These are phyloP conservation scores for Umbelopsis sp. DNA, from an alignment of 371 early-diverging fungal genomes.

Conservation along the genomic window DNA sequence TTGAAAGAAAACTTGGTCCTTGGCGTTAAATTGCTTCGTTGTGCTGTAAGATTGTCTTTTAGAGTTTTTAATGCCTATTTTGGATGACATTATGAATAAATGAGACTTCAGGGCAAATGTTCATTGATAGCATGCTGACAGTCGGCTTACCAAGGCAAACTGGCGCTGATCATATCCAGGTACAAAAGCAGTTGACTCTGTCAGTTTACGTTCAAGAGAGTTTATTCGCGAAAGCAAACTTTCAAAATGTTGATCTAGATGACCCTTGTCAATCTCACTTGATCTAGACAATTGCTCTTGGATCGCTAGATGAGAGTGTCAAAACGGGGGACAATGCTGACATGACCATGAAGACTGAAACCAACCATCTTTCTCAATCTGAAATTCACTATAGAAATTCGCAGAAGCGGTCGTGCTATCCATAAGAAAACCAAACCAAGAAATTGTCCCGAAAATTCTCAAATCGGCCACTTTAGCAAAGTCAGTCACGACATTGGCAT, in stretches of 20 bases:
- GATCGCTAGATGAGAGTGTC: not conserved
- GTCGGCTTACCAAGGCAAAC: conserved; percentile 41
- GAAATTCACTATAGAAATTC: conserved; percentile 8
- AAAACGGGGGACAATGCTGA: too few species aligned
- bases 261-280: not conserved
- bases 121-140: not conserved
- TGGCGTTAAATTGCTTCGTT: conserved; percentile 46
- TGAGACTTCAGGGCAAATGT: not conserved
- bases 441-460: too few species aligned
- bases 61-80: conserved; percentile 57
- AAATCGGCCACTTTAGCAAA: too few species aligned
- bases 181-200: conserved; percentile 56
- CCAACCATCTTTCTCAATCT: conserved; percentile 11
- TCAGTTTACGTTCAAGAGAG: conserved; percentile 56
- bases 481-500: too few species aligned
- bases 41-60: conserved; percentile 33
- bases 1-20: conserved; percentile 70
- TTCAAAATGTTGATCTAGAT: conserved; percentile 32
- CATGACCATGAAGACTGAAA: not conserved
- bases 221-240: conserved; percentile 45
- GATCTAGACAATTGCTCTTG: conserved; percentile 1
- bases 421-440: not conserved
- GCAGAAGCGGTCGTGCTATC: conserved; percentile 7
- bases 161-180: conserved; percentile 65
- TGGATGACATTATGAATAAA: not conserved